Evolutionary conservation across 306 rosid species (phyloP).

Genomic region (Castanea mollissima): DNA sequence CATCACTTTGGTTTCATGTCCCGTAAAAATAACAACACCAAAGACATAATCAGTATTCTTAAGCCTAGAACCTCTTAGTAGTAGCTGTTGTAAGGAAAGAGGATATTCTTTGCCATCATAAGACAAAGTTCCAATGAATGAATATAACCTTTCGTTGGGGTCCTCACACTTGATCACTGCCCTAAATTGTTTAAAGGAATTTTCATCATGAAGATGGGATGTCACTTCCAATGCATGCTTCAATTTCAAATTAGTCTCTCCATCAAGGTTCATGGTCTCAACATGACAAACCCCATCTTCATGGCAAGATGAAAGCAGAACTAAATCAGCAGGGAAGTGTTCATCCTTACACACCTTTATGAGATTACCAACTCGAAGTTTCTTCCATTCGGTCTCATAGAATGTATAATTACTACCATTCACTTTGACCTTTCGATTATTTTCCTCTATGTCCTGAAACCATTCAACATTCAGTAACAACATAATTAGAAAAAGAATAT

Average conservation of each 20-base stretch:
- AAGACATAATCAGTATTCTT: slow-evolving; percentile 72
- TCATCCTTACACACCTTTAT: slow-evolving; percentile 75
- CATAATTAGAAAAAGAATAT: not conserved
- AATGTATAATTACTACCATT: slow-evolving; percentile 38
- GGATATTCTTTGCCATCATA: slow-evolving; percentile 42
- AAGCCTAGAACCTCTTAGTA: slow-evolving; percentile 86
- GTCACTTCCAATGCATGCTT: slow-evolving; percentile 73
- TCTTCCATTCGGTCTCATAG: slow-evolving; percentile 72
- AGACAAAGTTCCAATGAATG: slow-evolving; percentile 64
- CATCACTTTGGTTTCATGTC: slow-evolving; percentile 91
- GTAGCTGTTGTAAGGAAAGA: slow-evolving; percentile 75
- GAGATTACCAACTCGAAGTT: slow-evolving; percentile 79
- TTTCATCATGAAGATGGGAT: slow-evolving; percentile 47
- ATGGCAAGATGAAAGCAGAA: slow-evolving; percentile 71
- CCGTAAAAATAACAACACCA: slow-evolving; percentile 78
- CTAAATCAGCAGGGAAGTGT: slow-evolving; percentile 86
- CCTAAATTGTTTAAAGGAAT: slow-evolving; percentile 44
- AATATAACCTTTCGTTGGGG: slow-evolving; percentile 84
- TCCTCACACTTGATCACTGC: slow-evolving; percentile 81
- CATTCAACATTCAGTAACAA: slow-evolving; percentile 22
- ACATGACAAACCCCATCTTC: slow-evolving; percentile 88
- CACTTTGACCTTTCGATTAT: slow-evolving; percentile 58
- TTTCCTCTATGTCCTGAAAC: slow-evolving; percentile 80
- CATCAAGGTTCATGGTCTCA: slow-evolving; percentile 93
- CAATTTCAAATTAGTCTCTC: slow-evolving; percentile 87